Evolutionary conservation across 768 basidiomycete genomes (phyloP), one percentile per base, ranked within the genome.

Genomic region (Termitomyces titanicus): DNA sequence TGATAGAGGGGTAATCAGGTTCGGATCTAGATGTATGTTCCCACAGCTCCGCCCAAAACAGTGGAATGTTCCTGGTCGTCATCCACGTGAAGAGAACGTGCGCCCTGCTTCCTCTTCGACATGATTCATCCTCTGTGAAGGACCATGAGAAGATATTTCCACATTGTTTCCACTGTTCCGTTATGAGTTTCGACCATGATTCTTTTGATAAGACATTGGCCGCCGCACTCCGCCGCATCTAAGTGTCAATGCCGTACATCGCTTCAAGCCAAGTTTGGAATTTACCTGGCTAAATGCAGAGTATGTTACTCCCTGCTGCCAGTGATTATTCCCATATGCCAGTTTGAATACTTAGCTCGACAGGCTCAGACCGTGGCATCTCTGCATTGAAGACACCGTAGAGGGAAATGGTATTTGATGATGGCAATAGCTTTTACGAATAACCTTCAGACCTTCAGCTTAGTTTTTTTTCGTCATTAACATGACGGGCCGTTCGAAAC

Each of bases 41-140:
- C 66, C 69, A 70, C 68, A 61, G 53, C 59, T 63, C 61, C 59
- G 60, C 57, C 70, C 70, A 64, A 65, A 52, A 61, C 54, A 58
- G 45, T 47, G 64, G 64, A 51, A 38, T 53, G 70, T 68, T 55
- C 70, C 66, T 73, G 67, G 68, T 67, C 59, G 63, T 57, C 37
- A 64, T 18, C 56, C 70, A 69, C 70, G 69, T 70, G 69, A 66
- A 44, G 5, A 45, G 31, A 22, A 51, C 47, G 53, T 31, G 49
- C 43, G 25, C 31, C 29, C 5, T 29, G 42, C n/a, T 53, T 31
- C n/a, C 46, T 33, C 29, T 20, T 45, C n/a, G 9, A 29, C 29
- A 29, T 29, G 29, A 29, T 29, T 29, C 15, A 8, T 17, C 25
- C 17, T 45, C n/a, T 29, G 15, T 44, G 7, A n/a, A n/a, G n/a